Percentiles rank a stretch among this genome's conserved stretches.
Evolutionary conservation across 805 yeast genomes (phyloP).

Genomic region (Scheffersomyces spartinae): DNA sequence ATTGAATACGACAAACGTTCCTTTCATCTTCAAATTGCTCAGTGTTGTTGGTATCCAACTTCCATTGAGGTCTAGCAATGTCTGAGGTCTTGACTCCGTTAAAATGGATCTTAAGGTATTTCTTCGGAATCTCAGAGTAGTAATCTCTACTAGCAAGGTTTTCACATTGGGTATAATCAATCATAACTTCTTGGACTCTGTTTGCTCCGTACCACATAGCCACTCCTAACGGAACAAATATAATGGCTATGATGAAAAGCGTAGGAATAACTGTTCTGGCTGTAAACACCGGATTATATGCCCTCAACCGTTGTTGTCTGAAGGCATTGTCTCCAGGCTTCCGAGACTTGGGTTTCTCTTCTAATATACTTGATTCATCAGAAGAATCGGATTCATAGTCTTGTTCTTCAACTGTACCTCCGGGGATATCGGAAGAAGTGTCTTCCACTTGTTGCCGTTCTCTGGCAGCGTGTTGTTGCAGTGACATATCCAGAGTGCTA

Average conservation of each 20-base stretch:
- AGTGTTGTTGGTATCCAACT: slow-evolving; percentile 23
- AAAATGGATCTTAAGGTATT: slow-evolving; percentile 28
- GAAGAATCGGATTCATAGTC: slow-evolving; percentile 32
- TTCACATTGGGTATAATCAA: slow-evolving; percentile 32
- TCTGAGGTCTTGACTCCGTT: slow-evolving; percentile 6
- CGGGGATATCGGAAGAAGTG: no score
- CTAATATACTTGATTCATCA: slow-evolving; percentile 27
- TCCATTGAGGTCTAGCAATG: slow-evolving; percentile 30
- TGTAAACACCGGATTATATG: slow-evolving; percentile 35
- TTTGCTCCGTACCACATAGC: slow-evolving; percentile 37
- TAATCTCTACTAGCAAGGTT: slow-evolving; percentile 16
- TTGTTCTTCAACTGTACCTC: no score
- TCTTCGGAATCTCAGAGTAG: slow-evolving; percentile 26
- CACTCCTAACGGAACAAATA: slow-evolving; percentile 33
- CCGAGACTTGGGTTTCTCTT: slow-evolving; percentile 36
- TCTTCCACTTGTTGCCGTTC: no score
- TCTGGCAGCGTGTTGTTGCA: no score
- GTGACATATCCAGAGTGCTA: no score
- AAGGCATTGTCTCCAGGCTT: slow-evolving; percentile 55
- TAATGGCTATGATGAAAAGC: slow-evolving; percentile 23
- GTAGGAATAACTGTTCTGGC: slow-evolving; percentile 31
- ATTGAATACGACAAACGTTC: slow-evolving; percentile 34
- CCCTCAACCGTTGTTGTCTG: slow-evolving; percentile 43
- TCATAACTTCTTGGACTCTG: slow-evolving; percentile 24
- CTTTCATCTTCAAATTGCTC: slow-evolving; percentile 37